Base-by-base conservation (phyloP, 31 red algal species). In the Pterothamnion heteromorphum region DNA sequence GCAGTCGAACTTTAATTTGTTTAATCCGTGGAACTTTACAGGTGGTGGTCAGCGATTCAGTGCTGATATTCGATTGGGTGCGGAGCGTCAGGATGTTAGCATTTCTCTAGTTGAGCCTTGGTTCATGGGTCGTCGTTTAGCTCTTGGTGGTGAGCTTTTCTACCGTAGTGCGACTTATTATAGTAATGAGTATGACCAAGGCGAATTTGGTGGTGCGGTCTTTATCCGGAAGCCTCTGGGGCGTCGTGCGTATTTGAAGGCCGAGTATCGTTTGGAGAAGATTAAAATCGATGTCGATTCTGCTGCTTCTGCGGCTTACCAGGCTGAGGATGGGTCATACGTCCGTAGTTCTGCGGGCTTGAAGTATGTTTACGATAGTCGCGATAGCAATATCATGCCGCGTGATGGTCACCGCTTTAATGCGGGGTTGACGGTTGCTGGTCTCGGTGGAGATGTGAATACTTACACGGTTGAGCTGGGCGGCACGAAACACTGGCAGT, bases 141-240 rank as follows among this genome's bases (percentile, higher is more conserved):
- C 85, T 58, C 85, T 88, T 4, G 85, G 85, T 88, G 85, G 85
- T 58, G 85, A 88, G 27, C 85, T 88, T 18, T 88, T n/a, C 85
- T 88, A 88, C 36, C 4, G 57, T n/a, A 14, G 35, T 39, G 41
- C 85, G 57, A 31, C 41, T n/a, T 88, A 64, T 31, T 88, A 58
- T 18, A 88, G 85, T 58, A 39, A 88, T 26, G 41, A 43, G 18
- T 88, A 88, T 31, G 85, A 88, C 14, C 85, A 88, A 31, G 5
- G 18, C 20, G 57, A 58, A n/a, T 5, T 57, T 14, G 85, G 85
- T 58, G 85, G 35, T 9, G 36, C 22, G 4, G 27, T 88, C 35
- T 88, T 14, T 31, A 14, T 88, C 35, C 85, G 85, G 3, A 88
- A 88, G 36, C 85, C 85, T 21, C 35, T 88, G 4, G 37, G 85